Evolutionary conservation across 495 filamentous ascomycete genomes (phyloP), one percentile per base, ranked within the genome.

Genomic region (Rostrohypoxylon terebratum): DNA sequence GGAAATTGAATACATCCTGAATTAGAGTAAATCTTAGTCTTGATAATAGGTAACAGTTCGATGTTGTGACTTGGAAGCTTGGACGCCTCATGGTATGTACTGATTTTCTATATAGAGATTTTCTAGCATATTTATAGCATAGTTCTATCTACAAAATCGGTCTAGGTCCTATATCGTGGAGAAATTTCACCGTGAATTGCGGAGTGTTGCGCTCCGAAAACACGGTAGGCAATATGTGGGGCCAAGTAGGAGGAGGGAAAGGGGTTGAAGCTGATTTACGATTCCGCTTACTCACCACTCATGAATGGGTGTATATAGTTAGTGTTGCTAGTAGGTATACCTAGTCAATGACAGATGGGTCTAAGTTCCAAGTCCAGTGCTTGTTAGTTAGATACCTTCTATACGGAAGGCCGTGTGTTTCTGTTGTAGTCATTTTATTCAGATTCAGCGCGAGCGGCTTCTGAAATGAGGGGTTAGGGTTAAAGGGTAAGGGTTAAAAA

Each of bases 201-300:
- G 71, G 70, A 73, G 63, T 20, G 44, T 65, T 14, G 36, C 60
- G 20, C 34, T 69, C 71, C 71, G 71, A 50, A 38, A 11, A 38
- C 59, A 16, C 10, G 48, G 31, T 48, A 23, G 61, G 65, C 21
- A 55, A 68, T 11, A 33, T 44, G 58, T 28, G 63, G 69, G 54
- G 51, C 14, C n/a, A 20, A 45, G 48, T 57, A 45, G 50, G 21
- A 45, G 63, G 50, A 9, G 54, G 63, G 50, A 9, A 60, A 58
- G 28, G 63, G 40, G 63, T 4, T 14, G n/a, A n/a, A n/a, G 13
- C 42, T 3, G 54, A 13, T 34, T 42, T 58, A 45, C 55, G 55
- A 63, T 31, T 57, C 55, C 23, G 20, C 31, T 18, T 11, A 38
- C 36, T 10, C 6, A 13, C 11, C 6, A 13, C 2, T 11, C n/a